Percentiles rank a stretch among this genome's conserved stretches.
phyloP scores from a whole-genome alignment of 2,329 filamentous ascomycete species.

The Allantophomopsis lycopodina region DNA sequence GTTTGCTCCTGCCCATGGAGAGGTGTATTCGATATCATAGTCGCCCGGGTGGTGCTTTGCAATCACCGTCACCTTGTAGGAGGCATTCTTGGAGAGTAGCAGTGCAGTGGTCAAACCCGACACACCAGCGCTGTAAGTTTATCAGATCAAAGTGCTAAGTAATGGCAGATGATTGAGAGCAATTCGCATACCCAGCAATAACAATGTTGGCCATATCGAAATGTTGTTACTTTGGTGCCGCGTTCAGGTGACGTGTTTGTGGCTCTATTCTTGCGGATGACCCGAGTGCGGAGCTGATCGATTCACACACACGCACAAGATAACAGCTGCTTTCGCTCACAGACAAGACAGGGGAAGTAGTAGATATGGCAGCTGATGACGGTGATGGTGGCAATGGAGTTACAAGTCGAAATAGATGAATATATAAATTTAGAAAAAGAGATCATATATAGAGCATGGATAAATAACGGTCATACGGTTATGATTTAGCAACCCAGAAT shows the following conservation, averaged over 20 bases:
- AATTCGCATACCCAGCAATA: constrained; percentile 20
- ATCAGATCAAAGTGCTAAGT: neutral
- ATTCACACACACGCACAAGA: no score
- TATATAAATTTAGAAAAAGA: no score
- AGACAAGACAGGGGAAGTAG: no score
- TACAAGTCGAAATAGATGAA: no score
- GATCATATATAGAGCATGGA: no score
- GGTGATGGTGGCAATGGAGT: no score
- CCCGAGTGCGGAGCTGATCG: no score
- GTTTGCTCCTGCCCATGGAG: constrained; percentile 80
- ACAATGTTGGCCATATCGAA: constrained; percentile 20
- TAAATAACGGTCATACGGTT: no score
- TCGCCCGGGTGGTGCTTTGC: constrained; percentile 91
- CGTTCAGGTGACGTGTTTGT: neutral
- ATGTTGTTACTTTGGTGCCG: neutral
- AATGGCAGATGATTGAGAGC: neutral
- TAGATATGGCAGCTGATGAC: no score
- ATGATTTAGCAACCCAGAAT: no score
- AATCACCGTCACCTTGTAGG: constrained; percentile 52
- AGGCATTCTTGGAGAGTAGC: constrained; percentile 38
- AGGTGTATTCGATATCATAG: constrained; percentile 82
- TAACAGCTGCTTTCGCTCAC: no score
- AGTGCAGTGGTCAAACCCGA: constrained; percentile 52
- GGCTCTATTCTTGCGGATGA: no score
- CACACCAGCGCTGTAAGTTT: constrained; percentile 41